Conservation (phyloP, 306 rosid species). For the Acacia crassicarpa region DNA sequence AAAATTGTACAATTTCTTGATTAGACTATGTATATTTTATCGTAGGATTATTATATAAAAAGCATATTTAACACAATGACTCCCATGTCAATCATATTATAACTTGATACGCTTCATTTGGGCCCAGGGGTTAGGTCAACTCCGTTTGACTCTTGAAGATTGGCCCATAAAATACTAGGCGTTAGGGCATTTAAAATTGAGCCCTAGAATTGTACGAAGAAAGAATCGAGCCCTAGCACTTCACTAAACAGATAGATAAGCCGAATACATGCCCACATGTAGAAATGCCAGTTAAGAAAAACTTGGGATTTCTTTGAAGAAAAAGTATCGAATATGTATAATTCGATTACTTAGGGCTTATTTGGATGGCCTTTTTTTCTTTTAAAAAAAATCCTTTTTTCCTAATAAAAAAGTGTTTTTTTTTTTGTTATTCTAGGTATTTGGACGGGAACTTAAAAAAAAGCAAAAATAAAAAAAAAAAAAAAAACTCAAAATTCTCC, state of each 20-base stretch:
- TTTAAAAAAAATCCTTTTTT: no score
- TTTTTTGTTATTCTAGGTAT: no score
- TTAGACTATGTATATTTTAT: no score
- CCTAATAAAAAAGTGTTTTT: no score
- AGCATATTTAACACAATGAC: background rate
- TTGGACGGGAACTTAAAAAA: no score
- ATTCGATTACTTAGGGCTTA: background rate
- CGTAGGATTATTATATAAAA: no score
- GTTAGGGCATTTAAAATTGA: background rate
- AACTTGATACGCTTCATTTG: background rate
- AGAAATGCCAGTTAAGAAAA: background rate
- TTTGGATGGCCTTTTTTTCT: no score
- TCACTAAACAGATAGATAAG: background rate
- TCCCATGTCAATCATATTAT: background rate
- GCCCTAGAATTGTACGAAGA: no score
- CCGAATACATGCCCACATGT: background rate
- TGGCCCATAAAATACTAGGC: background rate
- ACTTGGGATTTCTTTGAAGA: background rate
- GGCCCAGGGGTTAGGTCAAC: background rate
- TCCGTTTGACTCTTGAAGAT: background rate
- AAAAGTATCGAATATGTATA: background rate
- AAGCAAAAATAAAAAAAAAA: no score
- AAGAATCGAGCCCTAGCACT: background rate
- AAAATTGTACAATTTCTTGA: background rate
- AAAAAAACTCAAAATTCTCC: no score